Percentiles rank a stretch among this genome's conserved stretches.
Conservation (phyloP, 2,329 filamentous ascomycete species). For the Monosporascus sp. region DNA sequence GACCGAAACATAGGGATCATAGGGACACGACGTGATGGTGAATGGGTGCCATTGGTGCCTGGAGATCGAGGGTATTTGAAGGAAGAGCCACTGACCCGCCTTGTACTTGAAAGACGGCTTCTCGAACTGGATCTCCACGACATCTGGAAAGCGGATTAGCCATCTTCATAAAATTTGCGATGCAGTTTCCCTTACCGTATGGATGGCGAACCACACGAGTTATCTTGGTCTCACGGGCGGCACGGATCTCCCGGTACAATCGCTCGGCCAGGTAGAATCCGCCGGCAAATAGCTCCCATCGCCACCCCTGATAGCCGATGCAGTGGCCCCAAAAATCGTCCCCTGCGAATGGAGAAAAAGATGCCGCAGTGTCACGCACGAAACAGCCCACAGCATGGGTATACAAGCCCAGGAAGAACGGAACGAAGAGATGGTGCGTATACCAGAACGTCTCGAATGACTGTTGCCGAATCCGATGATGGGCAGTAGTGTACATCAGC, state of each 20-base stretch:
- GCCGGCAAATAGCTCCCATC: slow-evolving; percentile 88
- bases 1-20: slow-evolving; percentile 88
- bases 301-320: slow-evolving; percentile 92
- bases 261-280: slow-evolving; percentile 83
- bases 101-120: slow-evolving; percentile 98
- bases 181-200: slow-evolving; percentile 59
- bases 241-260: slow-evolving; percentile 84
- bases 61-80: slow-evolving; percentile 87
- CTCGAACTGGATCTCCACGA: slow-evolving; percentile 93
- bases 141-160: slow-evolving; percentile 52
- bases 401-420: slow-evolving; percentile 88
- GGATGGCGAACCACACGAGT: slow-evolving; percentile 93
- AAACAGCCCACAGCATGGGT: slow-evolving; percentile 96
- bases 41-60: slow-evolving; percentile 96
- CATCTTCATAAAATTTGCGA: not conserved
- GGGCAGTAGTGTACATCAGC: slow-evolving; percentile 94
- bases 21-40: slow-evolving; percentile 96
- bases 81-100: slow-evolving; percentile 95
- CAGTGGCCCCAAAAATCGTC: slow-evolving; percentile 84
- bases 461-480: slow-evolving; percentile 89
- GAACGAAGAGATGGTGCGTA: slow-evolving; percentile 96
- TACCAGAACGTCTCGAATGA: slow-evolving; percentile 99
- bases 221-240: slow-evolving; percentile 79
- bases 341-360: slow-evolving; percentile 80
- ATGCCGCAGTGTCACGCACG: slow-evolving; percentile 71